phyloP scores from a whole-genome alignment of 164 flowering plant genomes.

The Warburgia ugandensis region DNA sequence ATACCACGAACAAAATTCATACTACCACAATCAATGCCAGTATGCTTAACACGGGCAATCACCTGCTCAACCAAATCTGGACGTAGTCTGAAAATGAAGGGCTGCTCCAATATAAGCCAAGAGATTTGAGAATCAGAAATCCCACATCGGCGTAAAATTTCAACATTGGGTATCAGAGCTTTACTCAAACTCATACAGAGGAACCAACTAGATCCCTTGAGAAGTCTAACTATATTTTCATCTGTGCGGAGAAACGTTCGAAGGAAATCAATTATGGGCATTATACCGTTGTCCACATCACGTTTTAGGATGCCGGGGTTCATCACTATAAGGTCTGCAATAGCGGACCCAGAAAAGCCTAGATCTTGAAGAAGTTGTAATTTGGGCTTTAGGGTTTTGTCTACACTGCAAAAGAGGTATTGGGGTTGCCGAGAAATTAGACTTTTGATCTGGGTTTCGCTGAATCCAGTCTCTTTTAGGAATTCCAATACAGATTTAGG shows the following conservation, averaged over 20 bases:
- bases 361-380: conserved; percentile 2
- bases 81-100: too few relatives aligned
- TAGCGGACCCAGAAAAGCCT: conserved; percentile 1
- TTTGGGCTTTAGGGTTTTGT: too few relatives aligned
- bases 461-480: conserved; percentile 1
- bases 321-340: neutral
- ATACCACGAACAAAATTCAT: conserved; percentile 1
- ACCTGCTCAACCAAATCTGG: neutral
- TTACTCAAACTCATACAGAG: neutral
- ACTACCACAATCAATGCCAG: conserved; percentile 5
- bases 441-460: neutral
- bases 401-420: neutral
- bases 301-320: neutral
- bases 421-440: neutral
- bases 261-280: too few relatives aligned
- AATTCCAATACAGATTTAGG: conserved; percentile 2
- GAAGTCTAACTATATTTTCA: too few relatives aligned
- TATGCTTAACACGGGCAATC: neutral
- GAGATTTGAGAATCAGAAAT: too few relatives aligned
- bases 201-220: too few relatives aligned
- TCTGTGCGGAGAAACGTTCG: too few relatives aligned
- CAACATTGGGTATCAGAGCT: neutral
- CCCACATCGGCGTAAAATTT: neutral
- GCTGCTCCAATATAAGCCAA: too few relatives aligned
- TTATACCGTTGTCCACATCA: too few relatives aligned